Percentiles rank a stretch among this genome's conserved stretches.
phyloP scores from a whole-genome alignment of 2,329 filamentous ascomycete species.

The Phialocephala sp. region DNA sequence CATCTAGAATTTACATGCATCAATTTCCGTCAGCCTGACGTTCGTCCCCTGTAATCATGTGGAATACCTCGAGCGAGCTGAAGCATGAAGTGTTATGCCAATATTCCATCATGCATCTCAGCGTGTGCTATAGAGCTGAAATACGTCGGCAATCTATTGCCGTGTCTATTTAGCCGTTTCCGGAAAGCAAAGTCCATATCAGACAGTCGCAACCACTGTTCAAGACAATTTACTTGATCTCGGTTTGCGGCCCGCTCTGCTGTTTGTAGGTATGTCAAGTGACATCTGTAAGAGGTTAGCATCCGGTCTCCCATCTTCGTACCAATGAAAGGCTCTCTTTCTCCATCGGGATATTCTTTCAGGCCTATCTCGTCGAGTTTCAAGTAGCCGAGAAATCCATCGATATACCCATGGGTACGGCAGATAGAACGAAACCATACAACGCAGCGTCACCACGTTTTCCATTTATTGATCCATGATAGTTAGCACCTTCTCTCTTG shows the following conservation, averaged over 20 bases:
- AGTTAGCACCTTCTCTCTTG: conserved; percentile 9
- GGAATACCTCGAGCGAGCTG: not conserved
- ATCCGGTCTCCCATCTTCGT: not conserved
- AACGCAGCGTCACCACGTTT: conserved; percentile 15
- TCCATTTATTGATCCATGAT: conserved; percentile 26
- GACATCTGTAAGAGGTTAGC: conserved; percentile 13
- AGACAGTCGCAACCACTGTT: conserved; percentile 11
- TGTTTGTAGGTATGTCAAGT: conserved; percentile 21
- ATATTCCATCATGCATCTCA: not conserved
- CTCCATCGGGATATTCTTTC: conserved; percentile 10
- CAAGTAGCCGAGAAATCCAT: conserved; percentile 16
- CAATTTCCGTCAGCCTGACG: not conserved
- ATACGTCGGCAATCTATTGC: not conserved
- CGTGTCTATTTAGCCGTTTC: not conserved
- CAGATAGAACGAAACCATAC: conserved; percentile 16
- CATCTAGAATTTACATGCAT: not conserved
- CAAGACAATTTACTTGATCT: conserved; percentile 18
- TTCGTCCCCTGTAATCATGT: not conserved
- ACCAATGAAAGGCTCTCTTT: not conserved
- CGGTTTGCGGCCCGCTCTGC: conserved; percentile 23
- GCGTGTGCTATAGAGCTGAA: not conserved
- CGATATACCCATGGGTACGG: conserved; percentile 17
- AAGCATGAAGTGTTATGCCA: not conserved
- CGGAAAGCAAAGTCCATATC: not conserved
- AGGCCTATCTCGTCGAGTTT: conserved; percentile 15